These are phyloP conservation scores for Pseudocercospora ulei DNA, from an alignment of 2,329 filamentous ascomycete species.

Conservation along the genomic window DNA sequence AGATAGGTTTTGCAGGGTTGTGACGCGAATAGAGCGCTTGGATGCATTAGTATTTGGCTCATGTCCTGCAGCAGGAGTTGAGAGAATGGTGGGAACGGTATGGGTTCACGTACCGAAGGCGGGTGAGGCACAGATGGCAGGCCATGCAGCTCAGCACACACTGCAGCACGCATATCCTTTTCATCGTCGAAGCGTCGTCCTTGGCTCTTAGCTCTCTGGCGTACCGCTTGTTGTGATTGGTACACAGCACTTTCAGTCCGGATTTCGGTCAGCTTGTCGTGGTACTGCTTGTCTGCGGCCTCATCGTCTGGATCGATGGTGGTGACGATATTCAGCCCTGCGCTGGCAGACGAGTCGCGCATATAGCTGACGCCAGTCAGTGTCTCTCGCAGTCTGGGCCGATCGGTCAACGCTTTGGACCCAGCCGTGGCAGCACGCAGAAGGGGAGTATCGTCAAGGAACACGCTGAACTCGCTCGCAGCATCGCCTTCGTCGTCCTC, in stretches of 20 bases:
- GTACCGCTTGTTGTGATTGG: constrained; percentile 31
- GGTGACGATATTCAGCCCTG: constrained; percentile 37
- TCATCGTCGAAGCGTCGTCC: constrained; percentile 36
- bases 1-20: constrained; percentile 41
- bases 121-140: constrained; percentile 45
- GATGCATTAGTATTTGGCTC: neutral
- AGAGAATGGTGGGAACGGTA: neutral
- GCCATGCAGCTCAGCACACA: constrained; percentile 43
- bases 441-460: constrained; percentile 41
- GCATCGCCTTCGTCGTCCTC: constrained; percentile 34
- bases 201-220: constrained; percentile 27
- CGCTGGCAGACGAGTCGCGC: constrained; percentile 33
- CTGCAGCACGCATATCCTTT: constrained; percentile 43
- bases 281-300: constrained; percentile 39
- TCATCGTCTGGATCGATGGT: constrained; percentile 41
- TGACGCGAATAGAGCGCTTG: constrained; percentile 41
- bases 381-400: constrained; percentile 26
- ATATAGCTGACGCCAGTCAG: constrained; percentile 38
- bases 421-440: constrained; percentile 39
- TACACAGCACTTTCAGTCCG: constrained; percentile 36
- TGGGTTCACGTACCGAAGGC: constrained; percentile 27
- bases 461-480: constrained; percentile 35
- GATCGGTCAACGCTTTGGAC: constrained; percentile 20
- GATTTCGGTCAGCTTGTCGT: constrained; percentile 38
- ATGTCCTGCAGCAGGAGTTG: neutral